These are phyloP conservation scores for Scutellaria barbata DNA, from an alignment of 257 asterid genomes.

Conservation along the genomic window DNA sequence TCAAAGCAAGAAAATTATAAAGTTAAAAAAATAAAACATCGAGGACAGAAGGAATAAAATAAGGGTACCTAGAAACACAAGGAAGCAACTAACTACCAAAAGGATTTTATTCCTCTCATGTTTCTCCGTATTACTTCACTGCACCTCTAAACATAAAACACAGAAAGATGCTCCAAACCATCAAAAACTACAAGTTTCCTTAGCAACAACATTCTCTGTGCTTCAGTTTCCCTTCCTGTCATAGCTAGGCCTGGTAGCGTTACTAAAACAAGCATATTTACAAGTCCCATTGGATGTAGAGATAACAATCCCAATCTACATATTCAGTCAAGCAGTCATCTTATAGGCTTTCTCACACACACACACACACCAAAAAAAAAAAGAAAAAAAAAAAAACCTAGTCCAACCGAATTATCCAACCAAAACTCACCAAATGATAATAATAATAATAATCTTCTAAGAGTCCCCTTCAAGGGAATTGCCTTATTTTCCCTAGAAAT, in stretches of 20 bases:
- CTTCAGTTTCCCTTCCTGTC: not conserved
- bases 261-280: not conserved
- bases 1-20: conserved; percentile 9
- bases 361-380: too few relatives aligned
- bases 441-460: too few relatives aligned
- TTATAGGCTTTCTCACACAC: not conserved
- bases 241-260: conserved; percentile 16
- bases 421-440: too few relatives aligned
- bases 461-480: not conserved
- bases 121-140: conserved; percentile 11
- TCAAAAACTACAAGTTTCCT: conserved; percentile 13
- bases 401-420: too few relatives aligned
- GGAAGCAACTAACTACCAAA: conserved; percentile 6
- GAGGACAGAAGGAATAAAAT: not conserved
- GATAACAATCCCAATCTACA: not conserved
- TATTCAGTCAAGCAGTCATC: not conserved
- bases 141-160: not conserved
- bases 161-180: not conserved
- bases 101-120: not conserved
- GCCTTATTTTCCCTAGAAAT: not conserved
- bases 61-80: not conserved
- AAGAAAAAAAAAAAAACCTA: too few relatives aligned
- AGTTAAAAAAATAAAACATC: not conserved
- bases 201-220: not conserved
- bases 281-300: not conserved